Base-by-base conservation (phyloP, 176 grass and related monocot species). In the Poa annua region DNA sequence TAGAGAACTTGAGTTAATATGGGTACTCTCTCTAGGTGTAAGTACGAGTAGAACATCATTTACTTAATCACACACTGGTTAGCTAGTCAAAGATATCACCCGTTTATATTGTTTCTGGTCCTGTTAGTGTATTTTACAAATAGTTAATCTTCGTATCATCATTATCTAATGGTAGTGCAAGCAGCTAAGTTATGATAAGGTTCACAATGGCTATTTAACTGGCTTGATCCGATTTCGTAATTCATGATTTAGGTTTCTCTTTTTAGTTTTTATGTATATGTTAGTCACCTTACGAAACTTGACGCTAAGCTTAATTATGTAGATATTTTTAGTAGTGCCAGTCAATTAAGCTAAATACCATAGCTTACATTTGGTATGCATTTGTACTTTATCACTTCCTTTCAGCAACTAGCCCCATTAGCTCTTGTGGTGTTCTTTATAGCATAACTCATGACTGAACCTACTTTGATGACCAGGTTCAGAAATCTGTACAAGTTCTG, bases 401-500 rank as follows among this genome's bases (percentile, higher is more conserved):
- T 22, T 57, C 15, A 26, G 51, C 19, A 76, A 70, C 9, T 51
- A n/a, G 17, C 2, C 19, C 66, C 19, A 22, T 47, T 49, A 35
- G 34, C 6, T 54, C 24, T 56, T 78, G 17, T 55, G 8, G 74
- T 86, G 49, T 80, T 69, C 26, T 33, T 62, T 38, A 54, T 9
- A 39, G 34, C 32, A 47, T 26, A 20, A 61, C 66, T 52, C 13
- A 73, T 79, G 68, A 65, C 2, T 14, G 21, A 7, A 6, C 11
- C 15, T 87, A 76, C 32, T 77, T 95, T 78, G 14, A 11, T 77
- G 47, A 29, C 57, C 92, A 99, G 93, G 88, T 99, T 73, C 91
- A 92, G 75, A 92, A 91, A 84, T 92, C 83, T 55, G 86, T 99
- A 55, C 91, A 94, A 50, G 84, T 94, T 15, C 56, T 99, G 66